Evolutionary conservation across 805 yeast species (phyloP).

Genomic region (Ascoidea asiatica): DNA sequence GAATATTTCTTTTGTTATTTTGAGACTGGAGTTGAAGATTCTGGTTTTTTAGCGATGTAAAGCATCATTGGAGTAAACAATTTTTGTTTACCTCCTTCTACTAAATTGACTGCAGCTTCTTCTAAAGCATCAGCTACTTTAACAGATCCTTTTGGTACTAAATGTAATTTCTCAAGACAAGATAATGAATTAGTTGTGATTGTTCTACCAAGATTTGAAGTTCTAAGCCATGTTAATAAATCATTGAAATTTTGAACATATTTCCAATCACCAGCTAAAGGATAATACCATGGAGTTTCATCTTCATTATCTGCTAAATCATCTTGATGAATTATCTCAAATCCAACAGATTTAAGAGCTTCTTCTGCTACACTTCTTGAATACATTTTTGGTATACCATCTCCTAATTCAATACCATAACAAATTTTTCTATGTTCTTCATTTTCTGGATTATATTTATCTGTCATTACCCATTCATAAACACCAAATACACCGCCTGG

Average conservation of each 20-base stretch:
- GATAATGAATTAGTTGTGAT: constrained; percentile 73
- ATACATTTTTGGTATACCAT: constrained; percentile 98
- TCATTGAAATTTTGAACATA: constrained; percentile 72
- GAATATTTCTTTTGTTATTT: background rate
- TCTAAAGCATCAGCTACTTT: constrained; percentile 89
- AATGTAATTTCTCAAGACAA: constrained; percentile 66
- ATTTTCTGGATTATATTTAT: constrained; percentile 74
- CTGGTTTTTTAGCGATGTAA: constrained; percentile 78
- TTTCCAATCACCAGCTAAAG: constrained; percentile 88
- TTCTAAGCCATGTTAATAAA: constrained; percentile 74
- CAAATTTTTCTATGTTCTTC: constrained; percentile 88
- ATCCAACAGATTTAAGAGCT: constrained; percentile 80
- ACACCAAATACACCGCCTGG: constrained; percentile 98
- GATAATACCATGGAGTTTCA: constrained; percentile 94
- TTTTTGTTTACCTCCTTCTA: constrained; percentile 80
- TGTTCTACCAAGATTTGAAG: constrained; percentile 75
- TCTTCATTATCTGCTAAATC: constrained; percentile 80
- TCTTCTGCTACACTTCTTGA: constrained; percentile 70
- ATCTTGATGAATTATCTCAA: constrained; percentile 57
- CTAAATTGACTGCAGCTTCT: constrained; percentile 92
- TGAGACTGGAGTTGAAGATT: constrained; percentile 4
- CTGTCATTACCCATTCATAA: constrained; percentile 99
- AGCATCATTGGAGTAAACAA: constrained; percentile 98
- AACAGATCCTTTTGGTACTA: constrained; percentile 87
- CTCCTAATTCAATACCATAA: constrained; percentile 96